Evolutionary conservation across 768 basidiomycete species (phyloP).

Genomic region (Boletus subparvulus): DNA sequence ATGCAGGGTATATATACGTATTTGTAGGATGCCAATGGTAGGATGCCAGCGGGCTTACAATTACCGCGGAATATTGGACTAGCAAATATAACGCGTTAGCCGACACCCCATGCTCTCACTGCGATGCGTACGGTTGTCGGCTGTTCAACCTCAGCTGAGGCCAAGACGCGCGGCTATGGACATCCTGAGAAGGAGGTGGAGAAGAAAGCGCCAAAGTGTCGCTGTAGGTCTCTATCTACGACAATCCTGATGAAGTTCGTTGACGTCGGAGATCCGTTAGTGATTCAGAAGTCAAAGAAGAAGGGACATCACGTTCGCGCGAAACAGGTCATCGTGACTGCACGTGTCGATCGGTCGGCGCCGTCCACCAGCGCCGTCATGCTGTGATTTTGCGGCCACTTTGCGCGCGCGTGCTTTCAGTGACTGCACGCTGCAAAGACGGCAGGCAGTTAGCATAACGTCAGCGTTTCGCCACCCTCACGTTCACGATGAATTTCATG

Average conservation of each 20-base stretch:
- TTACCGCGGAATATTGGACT: constrained; percentile 10
- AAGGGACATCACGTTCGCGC: not conserved
- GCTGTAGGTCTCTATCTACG: constrained; percentile 3
- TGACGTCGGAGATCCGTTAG: not conserved
- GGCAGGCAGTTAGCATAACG: too few species aligned
- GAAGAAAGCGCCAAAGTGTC: not conserved
- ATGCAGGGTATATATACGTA: too few species aligned
- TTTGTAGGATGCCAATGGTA: too few species aligned
- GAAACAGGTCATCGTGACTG: not conserved
- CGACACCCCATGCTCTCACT: not conserved
- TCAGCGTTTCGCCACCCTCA: not conserved
- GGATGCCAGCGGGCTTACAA: not conserved
- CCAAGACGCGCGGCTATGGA: not conserved
- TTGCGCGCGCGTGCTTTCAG: not conserved
- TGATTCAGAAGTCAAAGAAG: not conserved
- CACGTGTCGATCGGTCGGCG: constrained; percentile 5
- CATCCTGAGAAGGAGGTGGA: not conserved
- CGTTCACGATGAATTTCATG: too few species aligned
- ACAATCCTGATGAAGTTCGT: not conserved
- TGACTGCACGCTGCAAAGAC: not conserved
- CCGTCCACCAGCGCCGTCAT: constrained; percentile 12
- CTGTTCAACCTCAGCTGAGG: not conserved
- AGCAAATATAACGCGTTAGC: not conserved
- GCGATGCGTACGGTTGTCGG: not conserved
- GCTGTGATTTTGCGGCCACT: not conserved